Conservation (phyloP, 2,329 filamentous ascomycete species). For the Phialocephala subalpina region DNA sequence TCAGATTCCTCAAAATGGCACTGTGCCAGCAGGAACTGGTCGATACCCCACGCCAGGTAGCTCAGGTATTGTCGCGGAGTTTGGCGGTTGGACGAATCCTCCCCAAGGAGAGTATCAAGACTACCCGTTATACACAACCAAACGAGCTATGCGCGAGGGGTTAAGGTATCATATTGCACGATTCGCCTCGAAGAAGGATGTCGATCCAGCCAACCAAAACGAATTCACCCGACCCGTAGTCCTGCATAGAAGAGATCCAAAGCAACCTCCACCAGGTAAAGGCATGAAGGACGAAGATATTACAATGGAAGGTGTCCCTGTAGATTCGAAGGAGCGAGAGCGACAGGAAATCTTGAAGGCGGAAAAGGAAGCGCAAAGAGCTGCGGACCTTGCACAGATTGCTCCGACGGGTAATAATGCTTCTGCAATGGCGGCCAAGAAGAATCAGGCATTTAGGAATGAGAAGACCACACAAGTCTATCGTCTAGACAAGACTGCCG, state of each 20-base stretch:
- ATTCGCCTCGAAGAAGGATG: conserved; percentile 66
- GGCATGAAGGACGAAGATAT: conserved; percentile 66
- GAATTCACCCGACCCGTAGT: conserved; percentile 90
- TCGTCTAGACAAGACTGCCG: conserved; percentile 76
- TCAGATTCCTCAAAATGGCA: conserved; percentile 33
- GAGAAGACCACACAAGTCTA: conserved; percentile 91
- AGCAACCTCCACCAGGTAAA: conserved; percentile 70
- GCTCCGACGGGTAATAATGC: conserved; percentile 77
- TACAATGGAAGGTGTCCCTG: conserved; percentile 46
- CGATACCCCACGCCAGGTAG: conserved; percentile 24
- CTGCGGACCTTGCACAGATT: conserved; percentile 90
- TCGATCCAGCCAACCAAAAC: conserved; percentile 74
- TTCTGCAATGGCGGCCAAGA: conserved; percentile 41
- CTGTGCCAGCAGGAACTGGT: conserved; percentile 15
- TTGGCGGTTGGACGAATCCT: conserved; percentile 66
- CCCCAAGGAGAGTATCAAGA: conserved; percentile 56
- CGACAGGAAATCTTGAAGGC: conserved; percentile 74
- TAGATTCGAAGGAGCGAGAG: conserved; percentile 67
- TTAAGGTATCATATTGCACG: conserved; percentile 89
- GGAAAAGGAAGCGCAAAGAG: conserved; percentile 85
- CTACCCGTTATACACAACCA: conserved; percentile 82
- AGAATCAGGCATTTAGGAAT: conserved; percentile 70
- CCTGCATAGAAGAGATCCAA: conserved; percentile 87
- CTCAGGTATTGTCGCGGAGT: conserved; percentile 54
- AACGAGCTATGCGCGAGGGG: conserved; percentile 79